Evolutionary conservation across 176 grass and related monocot species (phyloP).

Genomic region (Cocos nucifera): DNA sequence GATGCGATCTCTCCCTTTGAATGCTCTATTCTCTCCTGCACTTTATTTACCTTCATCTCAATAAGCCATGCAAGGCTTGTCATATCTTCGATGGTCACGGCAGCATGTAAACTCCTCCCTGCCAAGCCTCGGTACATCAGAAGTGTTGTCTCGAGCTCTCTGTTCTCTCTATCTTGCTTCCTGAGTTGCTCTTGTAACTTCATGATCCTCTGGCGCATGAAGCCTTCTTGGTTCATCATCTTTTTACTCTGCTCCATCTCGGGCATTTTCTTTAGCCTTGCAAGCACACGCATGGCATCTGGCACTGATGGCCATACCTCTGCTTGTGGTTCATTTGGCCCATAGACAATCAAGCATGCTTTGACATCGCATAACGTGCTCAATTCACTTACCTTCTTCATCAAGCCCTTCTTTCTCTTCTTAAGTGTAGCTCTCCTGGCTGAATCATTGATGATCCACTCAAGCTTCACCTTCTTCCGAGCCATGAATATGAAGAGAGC

Average conservation of each 20-base stretch:
- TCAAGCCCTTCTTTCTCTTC: conserved; percentile 9
- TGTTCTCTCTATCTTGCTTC: conserved; percentile 20
- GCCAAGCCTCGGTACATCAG: conserved; percentile 25
- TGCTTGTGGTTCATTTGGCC: neutral
- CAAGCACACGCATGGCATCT: neutral
- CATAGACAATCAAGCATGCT: conserved; percentile 23
- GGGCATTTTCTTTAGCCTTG: conserved; percentile 19
- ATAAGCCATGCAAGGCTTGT: conserved; percentile 9
- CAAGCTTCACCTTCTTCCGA: conserved; percentile 23
- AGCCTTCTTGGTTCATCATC: conserved; percentile 33
- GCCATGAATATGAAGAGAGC: conserved; percentile 4
- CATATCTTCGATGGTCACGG: conserved; percentile 18
- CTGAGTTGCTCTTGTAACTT: conserved; percentile 29
- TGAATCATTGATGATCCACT: conserved; percentile 16
- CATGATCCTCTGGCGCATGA: conserved; percentile 15
- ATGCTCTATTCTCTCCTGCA: conserved; percentile 3
- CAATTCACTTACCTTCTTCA: conserved; percentile 36
- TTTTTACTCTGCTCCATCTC: conserved; percentile 31
- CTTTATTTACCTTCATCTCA: conserved; percentile 10
- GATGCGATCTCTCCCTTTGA: neutral
- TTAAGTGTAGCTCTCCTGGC: conserved; percentile 8
- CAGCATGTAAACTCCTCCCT: neutral
- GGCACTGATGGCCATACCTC: conserved; percentile 10
- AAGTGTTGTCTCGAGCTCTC: conserved; percentile 12
- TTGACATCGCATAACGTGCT: conserved; percentile 20